Percentiles rank a stretch among this genome's conserved stretches.
These are phyloP conservation scores for Ustilago xerochloae DNA, from an alignment of 1,284 basidiomycete species.

Conservation along the genomic window DNA sequence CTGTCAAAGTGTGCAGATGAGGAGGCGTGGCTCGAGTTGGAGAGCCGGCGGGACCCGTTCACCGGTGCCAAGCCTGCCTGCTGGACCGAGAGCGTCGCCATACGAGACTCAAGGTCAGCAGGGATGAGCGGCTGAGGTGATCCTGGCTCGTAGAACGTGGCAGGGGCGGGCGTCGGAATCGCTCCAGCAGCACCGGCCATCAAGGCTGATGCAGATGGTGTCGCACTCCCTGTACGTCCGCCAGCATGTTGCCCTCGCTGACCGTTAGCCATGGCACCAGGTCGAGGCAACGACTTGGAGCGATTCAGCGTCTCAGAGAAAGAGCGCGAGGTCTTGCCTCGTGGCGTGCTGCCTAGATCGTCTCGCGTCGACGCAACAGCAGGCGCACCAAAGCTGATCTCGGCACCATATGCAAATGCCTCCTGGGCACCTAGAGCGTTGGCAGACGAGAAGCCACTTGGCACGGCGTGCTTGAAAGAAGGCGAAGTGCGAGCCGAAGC, in stretches of 20 bases:
- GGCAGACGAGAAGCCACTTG: conserved; percentile 17
- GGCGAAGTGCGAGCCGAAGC: conserved; percentile 54
- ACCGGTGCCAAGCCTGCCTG: conserved; percentile 8
- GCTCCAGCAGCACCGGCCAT: conserved; percentile 8
- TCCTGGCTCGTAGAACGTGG: conserved; percentile 21
- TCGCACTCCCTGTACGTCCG: neutral
- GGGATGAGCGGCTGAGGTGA: conserved; percentile 15
- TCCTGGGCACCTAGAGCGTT: conserved; percentile 38
- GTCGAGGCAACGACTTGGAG: conserved; percentile 53
- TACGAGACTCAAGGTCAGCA: conserved; percentile 32
- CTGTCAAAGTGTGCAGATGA: conserved; percentile 43
- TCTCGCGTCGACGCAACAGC: conserved; percentile 30
- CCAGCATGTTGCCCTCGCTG: neutral
- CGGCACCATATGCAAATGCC: conserved; percentile 56
- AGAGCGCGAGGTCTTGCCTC: conserved; percentile 48
- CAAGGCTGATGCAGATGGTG: neutral
- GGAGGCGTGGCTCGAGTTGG: conserved; percentile 34
- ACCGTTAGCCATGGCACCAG: conserved; percentile 22
- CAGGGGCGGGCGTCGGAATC: conserved; percentile 12
- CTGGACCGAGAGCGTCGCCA: conserved; percentile 34
- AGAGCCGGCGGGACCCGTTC: conserved; percentile 14
- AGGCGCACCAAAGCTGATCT: conserved; percentile 55
- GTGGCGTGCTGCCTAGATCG: conserved; percentile 32
- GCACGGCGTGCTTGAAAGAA: conserved; percentile 48
- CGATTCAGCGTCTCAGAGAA: conserved; percentile 56